Percentiles rank a stretch among this genome's conserved stretches.
These are phyloP conservation scores for Candida ulmi DNA, from an alignment of 805 yeast genomes.

Conservation along the genomic window DNA sequence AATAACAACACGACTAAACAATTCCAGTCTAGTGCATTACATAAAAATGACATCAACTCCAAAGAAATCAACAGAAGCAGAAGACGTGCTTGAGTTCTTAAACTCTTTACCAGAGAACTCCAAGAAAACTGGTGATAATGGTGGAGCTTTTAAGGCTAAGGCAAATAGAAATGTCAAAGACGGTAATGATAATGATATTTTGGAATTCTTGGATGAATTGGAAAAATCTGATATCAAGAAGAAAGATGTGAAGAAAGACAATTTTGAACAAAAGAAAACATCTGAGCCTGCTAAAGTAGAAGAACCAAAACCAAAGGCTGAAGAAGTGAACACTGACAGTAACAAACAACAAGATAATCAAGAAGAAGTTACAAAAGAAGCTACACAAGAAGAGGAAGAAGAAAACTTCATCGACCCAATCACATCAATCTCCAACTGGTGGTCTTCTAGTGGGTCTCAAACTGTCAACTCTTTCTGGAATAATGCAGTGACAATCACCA, in stretches of 20 bases:
- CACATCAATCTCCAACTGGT: slow-evolving; percentile 65
- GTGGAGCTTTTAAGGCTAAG: slow-evolving; percentile 15
- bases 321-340: slow-evolving; percentile 19
- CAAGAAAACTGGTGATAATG: slow-evolving; percentile 23
- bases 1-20: not conserved
- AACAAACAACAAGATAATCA: no score
- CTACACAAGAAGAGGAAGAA: slow-evolving; percentile 8
- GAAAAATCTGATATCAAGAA: slow-evolving; percentile 33
- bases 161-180: slow-evolving; percentile 35
- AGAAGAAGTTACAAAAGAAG: slow-evolving; percentile 20
- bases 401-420: slow-evolving; percentile 50
- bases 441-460: slow-evolving; percentile 64
- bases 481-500: slow-evolving; percentile 45
- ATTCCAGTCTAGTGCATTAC: no score
- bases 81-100: slow-evolving; percentile 74
- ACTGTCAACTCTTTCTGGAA: slow-evolving; percentile 67
- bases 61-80: slow-evolving; percentile 45
- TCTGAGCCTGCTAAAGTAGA: slow-evolving; percentile 11
- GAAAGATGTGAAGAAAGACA: slow-evolving; percentile 10
- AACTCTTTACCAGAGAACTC: slow-evolving; percentile 65
- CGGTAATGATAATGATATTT: slow-evolving; percentile 30
- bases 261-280: slow-evolving; percentile 13
- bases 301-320: slow-evolving; percentile 4
- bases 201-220: slow-evolving; percentile 55
- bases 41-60: slow-evolving; percentile 15